Evolutionary conservation across 345 rosid genomes (phyloP), one percentile per base, ranked within the genome.

Genomic region (Hypericum perforatum): DNA sequence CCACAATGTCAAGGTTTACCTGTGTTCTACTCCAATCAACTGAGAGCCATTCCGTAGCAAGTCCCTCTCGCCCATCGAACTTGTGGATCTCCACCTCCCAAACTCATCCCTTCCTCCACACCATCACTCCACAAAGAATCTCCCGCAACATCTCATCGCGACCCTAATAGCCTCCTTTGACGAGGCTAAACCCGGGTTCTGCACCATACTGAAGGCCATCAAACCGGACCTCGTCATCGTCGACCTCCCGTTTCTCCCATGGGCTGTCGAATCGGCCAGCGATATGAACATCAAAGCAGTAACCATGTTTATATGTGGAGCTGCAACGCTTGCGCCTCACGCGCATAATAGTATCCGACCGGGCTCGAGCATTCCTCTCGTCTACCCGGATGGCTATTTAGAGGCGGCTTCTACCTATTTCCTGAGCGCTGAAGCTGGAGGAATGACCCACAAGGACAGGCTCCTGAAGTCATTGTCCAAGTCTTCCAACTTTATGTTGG

Each of bases 11-110:
- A 14, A 57, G 41, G 36, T 71, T 13, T 57, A 53, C 37, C 41
- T 68, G n/a, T 62, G 74, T 50, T 74, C 72, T 9, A 70, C 70
- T 7, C 69, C 76, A 46, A 22, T 62, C 15, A 75, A 71, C 41
- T 69, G 68, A 0, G 7, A 60, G 9, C 56, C 57, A 22, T 39
- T 62, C 40, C 55, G 43, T 41, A 32, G 56, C n/a, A 44, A 43
- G 7, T 6, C 9, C 37, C 48, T 40, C 11, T 32, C 51, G 38
- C 49, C 57, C 3, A 71, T 68, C 10, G 52, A 55, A 14, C 48
- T 65, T 12, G 48, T 69, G 8, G 70, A 75, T 15, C 59, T 71
- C 37, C 67, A 69, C 14, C 76, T 75, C 40, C n/a, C n/a, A n/a
- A n/a, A n/a, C n/a, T n/a, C n/a, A n/a, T n/a, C n/a, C n/a, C n/a